A percentile compares a stretch with the other conserved stretches of the same genome.
Evolutionary conservation across 208 protist species (phyloP).

Genomic region (Acanthamoeba castellanii): DNA sequence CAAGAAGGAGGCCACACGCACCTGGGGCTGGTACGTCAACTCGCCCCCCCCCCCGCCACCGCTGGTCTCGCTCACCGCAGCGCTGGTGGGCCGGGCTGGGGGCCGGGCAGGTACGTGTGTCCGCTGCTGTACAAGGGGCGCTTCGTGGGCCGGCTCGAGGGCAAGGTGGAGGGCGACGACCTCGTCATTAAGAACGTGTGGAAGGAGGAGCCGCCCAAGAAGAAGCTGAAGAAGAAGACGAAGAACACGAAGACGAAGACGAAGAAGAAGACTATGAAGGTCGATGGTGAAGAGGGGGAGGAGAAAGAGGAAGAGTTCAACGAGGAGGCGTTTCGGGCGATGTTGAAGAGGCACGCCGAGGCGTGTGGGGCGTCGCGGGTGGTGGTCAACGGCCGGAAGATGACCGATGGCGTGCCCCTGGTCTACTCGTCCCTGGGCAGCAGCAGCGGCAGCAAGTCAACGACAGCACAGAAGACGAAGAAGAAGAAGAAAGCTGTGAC

Average conservation of each 20-base stretch:
- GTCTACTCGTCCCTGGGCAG: neutral
- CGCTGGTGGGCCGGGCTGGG: neutral
- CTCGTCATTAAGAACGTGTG: constrained; percentile 38
- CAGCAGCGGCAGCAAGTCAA: neutral
- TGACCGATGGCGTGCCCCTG: neutral
- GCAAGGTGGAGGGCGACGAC: neutral
- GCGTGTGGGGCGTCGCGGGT: neutral
- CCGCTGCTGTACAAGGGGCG: constrained; percentile 2
- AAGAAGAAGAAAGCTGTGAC: neutral
- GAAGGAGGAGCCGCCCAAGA: neutral
- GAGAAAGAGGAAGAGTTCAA: neutral
- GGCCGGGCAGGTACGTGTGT: constrained; percentile 1
- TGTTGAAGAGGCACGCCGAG: constrained; percentile 1
- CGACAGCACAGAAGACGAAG: neutral
- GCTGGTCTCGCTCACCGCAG: neutral
- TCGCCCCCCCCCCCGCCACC: too few species aligned
- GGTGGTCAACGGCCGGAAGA: neutral
- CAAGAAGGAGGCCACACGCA: constrained; percentile 4
- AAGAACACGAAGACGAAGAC: neutral
- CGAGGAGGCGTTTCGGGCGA: constrained; percentile 25
- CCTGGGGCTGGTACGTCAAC: constrained; percentile 16
- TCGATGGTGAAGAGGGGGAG: neutral
- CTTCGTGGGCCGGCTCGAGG: constrained; percentile 21
- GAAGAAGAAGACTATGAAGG: neutral
- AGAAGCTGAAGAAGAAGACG: neutral